Evolutionary conservation across 2,329 filamentous ascomycete species (phyloP).

Genomic region (Penicillium palitans): DNA sequence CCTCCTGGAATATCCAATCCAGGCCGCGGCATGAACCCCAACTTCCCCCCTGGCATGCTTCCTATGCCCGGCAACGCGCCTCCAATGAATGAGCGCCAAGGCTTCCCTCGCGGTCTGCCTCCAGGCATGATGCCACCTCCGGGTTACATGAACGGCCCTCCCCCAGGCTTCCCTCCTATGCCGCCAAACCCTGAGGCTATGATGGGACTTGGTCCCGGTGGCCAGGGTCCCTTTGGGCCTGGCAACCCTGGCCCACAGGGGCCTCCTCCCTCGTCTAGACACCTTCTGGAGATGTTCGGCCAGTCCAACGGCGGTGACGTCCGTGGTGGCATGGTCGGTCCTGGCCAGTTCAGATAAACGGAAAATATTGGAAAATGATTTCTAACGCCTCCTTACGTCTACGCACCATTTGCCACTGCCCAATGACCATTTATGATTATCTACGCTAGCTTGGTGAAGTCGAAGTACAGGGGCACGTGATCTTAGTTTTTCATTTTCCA

Average conservation of each 20-base stretch:
- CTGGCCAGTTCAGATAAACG: slow-evolving; percentile 38
- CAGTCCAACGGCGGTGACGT: slow-evolving; percentile 38
- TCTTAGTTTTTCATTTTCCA: slow-evolving; percentile 8
- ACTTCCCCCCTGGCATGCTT: slow-evolving; percentile 46
- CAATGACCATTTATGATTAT: slow-evolving; percentile 17
- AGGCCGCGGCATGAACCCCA: slow-evolving; percentile 40
- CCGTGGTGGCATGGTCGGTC: slow-evolving; percentile 40
- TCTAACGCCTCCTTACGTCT: background rate
- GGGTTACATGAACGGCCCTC: slow-evolving; percentile 47
- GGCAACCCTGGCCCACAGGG: slow-evolving; percentile 40
- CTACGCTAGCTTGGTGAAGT: slow-evolving; percentile 14
- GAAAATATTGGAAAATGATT: background rate
- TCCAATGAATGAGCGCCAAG: slow-evolving; percentile 39
- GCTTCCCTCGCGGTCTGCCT: slow-evolving; percentile 42
- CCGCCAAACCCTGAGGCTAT: slow-evolving; percentile 40
- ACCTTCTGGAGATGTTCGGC: slow-evolving; percentile 48
- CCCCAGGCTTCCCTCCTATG: slow-evolving; percentile 43
- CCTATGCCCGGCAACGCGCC: slow-evolving; percentile 30
- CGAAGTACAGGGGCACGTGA: slow-evolving; percentile 12
- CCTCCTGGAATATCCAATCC: slow-evolving; percentile 43
- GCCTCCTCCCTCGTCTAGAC: slow-evolving; percentile 41
- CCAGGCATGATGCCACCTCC: slow-evolving; percentile 49
- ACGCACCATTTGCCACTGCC: slow-evolving; percentile 8
- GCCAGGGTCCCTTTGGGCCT: slow-evolving; percentile 38
- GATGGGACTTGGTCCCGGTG: slow-evolving; percentile 39